Conservation (phyloP, 2,329 filamentous ascomycete species). For the Talaromyces amestolkiae region DNA sequence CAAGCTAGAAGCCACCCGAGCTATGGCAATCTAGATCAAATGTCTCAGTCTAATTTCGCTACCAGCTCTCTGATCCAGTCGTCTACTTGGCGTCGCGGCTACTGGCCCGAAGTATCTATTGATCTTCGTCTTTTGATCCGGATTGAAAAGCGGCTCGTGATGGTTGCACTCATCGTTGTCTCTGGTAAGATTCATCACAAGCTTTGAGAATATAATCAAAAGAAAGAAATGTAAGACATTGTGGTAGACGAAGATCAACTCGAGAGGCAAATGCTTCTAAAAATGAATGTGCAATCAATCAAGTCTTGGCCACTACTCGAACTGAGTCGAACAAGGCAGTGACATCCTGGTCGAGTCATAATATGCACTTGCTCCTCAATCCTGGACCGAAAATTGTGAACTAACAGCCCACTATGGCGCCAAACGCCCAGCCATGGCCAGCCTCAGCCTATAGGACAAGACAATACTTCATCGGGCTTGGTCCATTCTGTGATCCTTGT, state of each 20-base stretch:
- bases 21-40: neutral
- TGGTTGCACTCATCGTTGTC: neutral
- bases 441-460: neutral
- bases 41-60: slow-evolving; percentile 8
- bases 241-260: neutral
- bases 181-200: neutral
- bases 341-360: neutral
- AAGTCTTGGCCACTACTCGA: neutral
- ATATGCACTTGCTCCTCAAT: neutral
- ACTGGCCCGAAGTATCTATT: neutral
- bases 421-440: neutral
- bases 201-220: neutral
- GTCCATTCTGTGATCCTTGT: slow-evolving; percentile 3
- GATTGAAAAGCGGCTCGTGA: neutral
- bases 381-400: neutral
- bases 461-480: neutral
- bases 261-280: neutral
- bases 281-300: neutral
- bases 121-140: neutral
- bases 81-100: neutral
- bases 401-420: neutral
- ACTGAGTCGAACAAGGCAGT: neutral
- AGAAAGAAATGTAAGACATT: neutral
- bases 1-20: neutral
- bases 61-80: neutral